These are phyloP conservation scores for Zygoascus ofunaensis DNA, from an alignment of 805 yeast species.

Conservation along the genomic window DNA sequence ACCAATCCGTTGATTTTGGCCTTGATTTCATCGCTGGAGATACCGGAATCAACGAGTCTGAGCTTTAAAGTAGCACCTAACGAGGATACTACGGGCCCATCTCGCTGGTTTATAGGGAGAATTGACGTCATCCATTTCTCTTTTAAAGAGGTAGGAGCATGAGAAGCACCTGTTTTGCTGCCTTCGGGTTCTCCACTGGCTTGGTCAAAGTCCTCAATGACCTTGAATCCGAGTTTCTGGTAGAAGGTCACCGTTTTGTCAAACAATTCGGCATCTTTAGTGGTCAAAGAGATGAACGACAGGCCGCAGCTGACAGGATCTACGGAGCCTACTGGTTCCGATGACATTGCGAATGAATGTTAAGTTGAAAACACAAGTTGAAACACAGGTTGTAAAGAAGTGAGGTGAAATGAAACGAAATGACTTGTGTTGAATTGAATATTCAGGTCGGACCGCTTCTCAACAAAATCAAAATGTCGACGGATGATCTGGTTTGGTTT, in stretches of 20 bases:
- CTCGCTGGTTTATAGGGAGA: constrained; percentile 12
- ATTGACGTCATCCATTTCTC: constrained; percentile 25
- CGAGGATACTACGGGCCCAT: constrained; percentile 2
- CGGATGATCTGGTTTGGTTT: no score
- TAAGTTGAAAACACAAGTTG: no score
- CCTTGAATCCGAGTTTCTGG: constrained; percentile 35
- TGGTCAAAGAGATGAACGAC: constrained; percentile 33
- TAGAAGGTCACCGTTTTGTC: constrained; percentile 49
- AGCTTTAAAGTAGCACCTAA: constrained; percentile 25
- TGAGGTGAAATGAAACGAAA: no score
- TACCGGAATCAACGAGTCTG: constrained; percentile 23
- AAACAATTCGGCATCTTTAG: constrained; percentile 39
- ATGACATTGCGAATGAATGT: no score
- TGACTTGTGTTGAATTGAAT: no score
- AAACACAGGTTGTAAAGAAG: no score
- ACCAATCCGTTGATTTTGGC: constrained; percentile 11
- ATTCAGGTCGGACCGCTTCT: no score
- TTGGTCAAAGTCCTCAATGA: constrained; percentile 30
- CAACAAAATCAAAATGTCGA: no score
- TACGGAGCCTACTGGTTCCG: no score
- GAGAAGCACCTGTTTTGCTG: constrained; percentile 17
- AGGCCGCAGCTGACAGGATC: constrained; percentile 14
- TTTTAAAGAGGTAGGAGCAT: constrained; percentile 16
- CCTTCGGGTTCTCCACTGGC: constrained; percentile 19
- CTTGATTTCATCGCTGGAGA: constrained; percentile 14